Base-by-base conservation (phyloP, 2,329 filamentous ascomycete species). In the Dactylellina cionopaga region DNA sequence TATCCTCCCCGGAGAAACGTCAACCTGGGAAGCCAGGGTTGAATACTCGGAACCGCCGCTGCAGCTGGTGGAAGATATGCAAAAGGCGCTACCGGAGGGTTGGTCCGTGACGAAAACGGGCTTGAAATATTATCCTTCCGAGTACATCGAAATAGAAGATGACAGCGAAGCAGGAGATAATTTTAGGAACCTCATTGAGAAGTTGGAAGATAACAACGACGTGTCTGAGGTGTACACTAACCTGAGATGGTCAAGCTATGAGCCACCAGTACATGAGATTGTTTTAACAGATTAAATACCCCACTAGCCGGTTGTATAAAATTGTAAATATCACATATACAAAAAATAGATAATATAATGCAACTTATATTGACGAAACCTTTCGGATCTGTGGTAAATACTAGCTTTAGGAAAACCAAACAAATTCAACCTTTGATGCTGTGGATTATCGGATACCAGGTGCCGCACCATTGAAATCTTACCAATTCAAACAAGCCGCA, bases 51-150 rank as follows among this genome's bases (percentile, higher is more conserved):
- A 72, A 13, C 35, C 68, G 7, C 68, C 68, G 11, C 24, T 72
- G 25, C 68, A 72, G 27, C 52, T 72, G 19, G 68, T 72, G 24
- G 68, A 72, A 52, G 68, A 72, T 19, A 65, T 72, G 68, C 68
- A 72, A 47, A 63, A 68, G 31, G 35, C 52, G 37, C 15, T 74
- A 13, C 69, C 69, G 3, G 69, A 74, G 19, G 69, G 69, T 13
- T 74, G 69, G 69, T 66, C 60, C 25, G 47, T 74, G 22, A 68
- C 63, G 4, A 74, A 74, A 37, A 66, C 69, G 1, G 69, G 69
- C 1, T 5, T 62, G n/a, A 74, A 66, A 35, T 74, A 66, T 52
- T 74, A 66, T 29, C 62, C 69, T 43, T 59, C 60, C 4, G 55
- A 56, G n/a, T 25, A 68, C 24, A 43, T 63, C 4, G 27, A 62